Evolutionary conservation across 1,139 yeast genomes (phyloP).

Genomic region (Saccharomyces hybrid): DNA sequence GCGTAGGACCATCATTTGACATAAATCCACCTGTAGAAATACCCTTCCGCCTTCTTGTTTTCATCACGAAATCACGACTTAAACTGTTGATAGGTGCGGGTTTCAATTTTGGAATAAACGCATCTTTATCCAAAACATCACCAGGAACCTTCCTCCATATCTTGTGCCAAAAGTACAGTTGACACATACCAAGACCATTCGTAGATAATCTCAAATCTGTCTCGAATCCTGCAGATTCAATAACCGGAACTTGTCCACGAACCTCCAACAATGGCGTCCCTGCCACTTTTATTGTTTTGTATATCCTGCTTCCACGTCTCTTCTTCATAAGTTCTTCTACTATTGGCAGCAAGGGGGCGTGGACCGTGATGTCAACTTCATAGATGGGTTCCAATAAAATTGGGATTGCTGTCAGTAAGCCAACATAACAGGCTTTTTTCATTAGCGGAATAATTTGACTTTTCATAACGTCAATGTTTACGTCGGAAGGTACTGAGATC

Average conservation of each 20-base stretch:
- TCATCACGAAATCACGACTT: slow-evolving; percentile 83
- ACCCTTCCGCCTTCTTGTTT: slow-evolving; percentile 85
- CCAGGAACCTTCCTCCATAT: slow-evolving; percentile 83
- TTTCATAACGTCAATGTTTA: slow-evolving; percentile 41
- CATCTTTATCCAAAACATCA: slow-evolving; percentile 70
- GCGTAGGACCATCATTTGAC: slow-evolving; percentile 64
- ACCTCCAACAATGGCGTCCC: slow-evolving; percentile 67
- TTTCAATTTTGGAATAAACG: slow-evolving; percentile 57
- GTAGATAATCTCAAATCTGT: slow-evolving; percentile 74
- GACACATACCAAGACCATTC: slow-evolving; percentile 71
- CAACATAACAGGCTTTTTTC: slow-evolving; percentile 78
- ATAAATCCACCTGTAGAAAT: slow-evolving; percentile 50
- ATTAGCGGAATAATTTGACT: slow-evolving; percentile 81
- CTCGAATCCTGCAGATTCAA: slow-evolving; percentile 85
- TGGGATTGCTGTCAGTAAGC: slow-evolving; percentile 73
- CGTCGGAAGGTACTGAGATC: slow-evolving; percentile 35
- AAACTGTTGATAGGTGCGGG: slow-evolving; percentile 66
- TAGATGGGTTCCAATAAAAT: slow-evolving; percentile 78
- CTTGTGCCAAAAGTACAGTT: slow-evolving; percentile 48
- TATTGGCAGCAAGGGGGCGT: slow-evolving; percentile 40
- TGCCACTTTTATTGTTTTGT: slow-evolving; percentile 49
- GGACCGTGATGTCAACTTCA: slow-evolving; percentile 52
- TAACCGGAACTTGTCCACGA: slow-evolving; percentile 69
- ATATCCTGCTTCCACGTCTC: slow-evolving; percentile 60
- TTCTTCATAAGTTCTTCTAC: slow-evolving; percentile 47